Base-by-base conservation (phyloP, 106 monocot genomes). In the Iris macrosiphon region DNA sequence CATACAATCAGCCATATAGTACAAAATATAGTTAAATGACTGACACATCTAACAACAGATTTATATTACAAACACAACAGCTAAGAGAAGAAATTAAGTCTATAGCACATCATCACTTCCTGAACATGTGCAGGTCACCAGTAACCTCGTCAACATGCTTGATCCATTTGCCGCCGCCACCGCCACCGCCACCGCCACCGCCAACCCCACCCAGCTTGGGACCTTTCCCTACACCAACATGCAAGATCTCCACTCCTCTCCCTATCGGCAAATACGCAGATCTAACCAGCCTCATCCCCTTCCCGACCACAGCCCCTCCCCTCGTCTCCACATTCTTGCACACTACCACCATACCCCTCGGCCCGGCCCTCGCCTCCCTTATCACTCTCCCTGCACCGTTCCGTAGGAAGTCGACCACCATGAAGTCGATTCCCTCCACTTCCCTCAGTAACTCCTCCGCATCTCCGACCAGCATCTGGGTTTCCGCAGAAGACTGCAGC, bases 41-140 rank as follows among this genome's bases (percentile, higher is more conserved):
- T n/a, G n/a, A n/a, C n/a, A n/a, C n/a, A n/a, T n/a, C n/a, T n/a
- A n/a, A n/a, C n/a, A n/a, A n/a, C n/a, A n/a, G n/a, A n/a, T n/a
- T n/a, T n/a, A n/a, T n/a, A n/a, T n/a, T n/a, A n/a, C n/a, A n/a
- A n/a, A n/a, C n/a, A n/a, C n/a, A n/a, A n/a, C n/a, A n/a, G n/a
- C n/a, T n/a, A n/a, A n/a, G n/a, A n/a, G n/a, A n/a, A n/a, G n/a
- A n/a, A n/a, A n/a, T n/a, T n/a, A n/a, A n/a, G n/a, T n/a, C n/a
- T n/a, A n/a, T n/a, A n/a, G n/a, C n/a, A n/a, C n/a, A n/a, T 10
- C 22, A 45, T 66, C 57, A 71, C 21, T 82, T 75, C 40, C 84
- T 78, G 71, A 89, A 95, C 0, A 89, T 33, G 33, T 89, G 82
- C 61, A 81, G 85, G 59, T 95, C 94, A 0, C 88, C 88, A 35